Percentiles rank a stretch among this genome's conserved stretches.
Evolutionary conservation across 805 yeast genomes (phyloP).

Genomic region (Millerozyma miso): DNA sequence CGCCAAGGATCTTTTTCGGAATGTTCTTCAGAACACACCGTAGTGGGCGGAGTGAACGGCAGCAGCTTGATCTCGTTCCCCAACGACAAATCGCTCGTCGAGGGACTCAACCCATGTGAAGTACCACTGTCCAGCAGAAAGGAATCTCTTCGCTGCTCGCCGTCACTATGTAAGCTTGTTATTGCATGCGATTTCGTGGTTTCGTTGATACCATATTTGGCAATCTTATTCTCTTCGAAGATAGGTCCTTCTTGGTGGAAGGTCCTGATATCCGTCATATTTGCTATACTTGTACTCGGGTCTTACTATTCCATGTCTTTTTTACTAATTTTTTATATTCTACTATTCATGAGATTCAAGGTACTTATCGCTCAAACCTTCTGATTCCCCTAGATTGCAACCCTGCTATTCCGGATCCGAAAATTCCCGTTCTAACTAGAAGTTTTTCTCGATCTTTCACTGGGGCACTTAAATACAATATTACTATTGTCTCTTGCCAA

Average conservation of each 20-base stretch:
- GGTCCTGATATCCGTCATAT: neutral
- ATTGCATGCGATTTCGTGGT: neutral
- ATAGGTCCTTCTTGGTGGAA: neutral
- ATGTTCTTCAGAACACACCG: neutral
- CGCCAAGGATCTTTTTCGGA: neutral
- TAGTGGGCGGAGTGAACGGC: slow-evolving; percentile 1
- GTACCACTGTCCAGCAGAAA: neutral
- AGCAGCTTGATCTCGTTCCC: neutral
- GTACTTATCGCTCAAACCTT: neutral
- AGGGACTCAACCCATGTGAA: neutral
- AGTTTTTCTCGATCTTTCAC: neutral
- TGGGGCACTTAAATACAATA: too few relatives aligned
- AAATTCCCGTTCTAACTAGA: neutral
- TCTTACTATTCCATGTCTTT: neutral
- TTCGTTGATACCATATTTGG: neutral
- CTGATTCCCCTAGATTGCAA: neutral
- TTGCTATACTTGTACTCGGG: neutral
- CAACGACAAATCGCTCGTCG: slow-evolving; percentile 3
- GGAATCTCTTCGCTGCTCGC: neutral
- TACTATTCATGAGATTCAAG: neutral
- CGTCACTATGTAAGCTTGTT: neutral
- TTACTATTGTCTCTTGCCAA: too few relatives aligned
- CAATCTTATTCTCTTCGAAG: neutral
- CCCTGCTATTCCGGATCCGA: neutral
- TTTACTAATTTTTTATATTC: neutral